These are phyloP conservation scores for Beauveria australis DNA, from an alignment of 2,329 filamentous ascomycete genomes.

Conservation along the genomic window DNA sequence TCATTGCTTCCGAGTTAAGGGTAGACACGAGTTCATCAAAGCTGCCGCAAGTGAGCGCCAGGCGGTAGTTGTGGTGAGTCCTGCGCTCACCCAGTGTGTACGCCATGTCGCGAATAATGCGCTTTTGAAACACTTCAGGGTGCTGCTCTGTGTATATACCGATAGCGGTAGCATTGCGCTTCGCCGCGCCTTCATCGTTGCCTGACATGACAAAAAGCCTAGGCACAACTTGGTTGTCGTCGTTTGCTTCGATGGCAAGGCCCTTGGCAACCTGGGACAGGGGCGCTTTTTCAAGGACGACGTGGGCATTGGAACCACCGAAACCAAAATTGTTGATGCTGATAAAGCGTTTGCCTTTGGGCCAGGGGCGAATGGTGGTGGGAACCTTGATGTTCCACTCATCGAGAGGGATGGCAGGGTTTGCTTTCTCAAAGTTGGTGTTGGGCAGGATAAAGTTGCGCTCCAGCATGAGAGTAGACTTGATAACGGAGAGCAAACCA, in stretches of 20 bases:
- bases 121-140: constrained; percentile 33
- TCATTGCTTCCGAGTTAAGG: constrained; percentile 2
- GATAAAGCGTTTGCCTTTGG: constrained; percentile 39
- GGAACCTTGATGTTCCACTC: constrained; percentile 43
- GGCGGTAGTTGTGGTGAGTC: constrained; percentile 34
- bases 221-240: constrained; percentile 12
- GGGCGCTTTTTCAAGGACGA: constrained; percentile 30
- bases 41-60: constrained; percentile 34
- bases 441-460: constrained; percentile 42
- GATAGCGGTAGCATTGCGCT: constrained; percentile 22
- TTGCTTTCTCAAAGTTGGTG: constrained; percentile 40
- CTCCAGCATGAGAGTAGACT: constrained; percentile 43
- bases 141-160: constrained; percentile 33
- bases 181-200: constrained; percentile 28
- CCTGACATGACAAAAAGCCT: constrained; percentile 37
- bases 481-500: constrained; percentile 44
- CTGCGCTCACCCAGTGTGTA: constrained; percentile 40
- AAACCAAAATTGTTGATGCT: constrained; percentile 43
- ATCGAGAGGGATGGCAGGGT: constrained; percentile 39
- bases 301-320: constrained; percentile 35
- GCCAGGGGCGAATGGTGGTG: constrained; percentile 35
- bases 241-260: constrained; percentile 3
- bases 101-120: constrained; percentile 36
- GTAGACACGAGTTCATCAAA: constrained; percentile 32
- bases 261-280: constrained; percentile 15